Conservation (phyloP, 1,284 basidiomycete species). For the Leccinum pachyderme region DNA sequence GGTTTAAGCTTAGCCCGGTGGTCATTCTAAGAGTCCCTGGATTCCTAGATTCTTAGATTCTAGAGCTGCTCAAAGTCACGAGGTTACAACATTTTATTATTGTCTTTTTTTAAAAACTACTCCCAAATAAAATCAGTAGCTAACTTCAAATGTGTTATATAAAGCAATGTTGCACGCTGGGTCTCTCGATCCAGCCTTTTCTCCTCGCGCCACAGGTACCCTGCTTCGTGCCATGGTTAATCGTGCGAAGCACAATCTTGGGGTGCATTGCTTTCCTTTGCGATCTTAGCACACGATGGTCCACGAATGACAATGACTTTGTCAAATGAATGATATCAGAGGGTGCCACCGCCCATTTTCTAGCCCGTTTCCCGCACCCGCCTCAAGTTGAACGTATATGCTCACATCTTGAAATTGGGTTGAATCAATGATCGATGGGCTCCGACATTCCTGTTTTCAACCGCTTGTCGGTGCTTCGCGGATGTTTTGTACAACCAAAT, state of each 20-base stretch:
- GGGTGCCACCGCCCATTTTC: neutral
- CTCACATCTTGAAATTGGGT: neutral
- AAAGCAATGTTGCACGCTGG: neutral
- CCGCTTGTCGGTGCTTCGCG: neutral
- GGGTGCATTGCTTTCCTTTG: neutral
- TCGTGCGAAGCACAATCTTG: neutral
- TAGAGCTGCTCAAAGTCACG: neutral
- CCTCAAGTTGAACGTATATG: neutral
- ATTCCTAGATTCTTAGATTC: too few relatives aligned
- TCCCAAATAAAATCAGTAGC: neutral
- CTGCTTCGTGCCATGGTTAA: neutral
- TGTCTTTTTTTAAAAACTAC: neutral
- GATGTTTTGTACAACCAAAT: neutral
- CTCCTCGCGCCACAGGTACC: neutral
- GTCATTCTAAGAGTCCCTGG: neutral
- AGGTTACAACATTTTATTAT: neutral
- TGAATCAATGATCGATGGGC: neutral
- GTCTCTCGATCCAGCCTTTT: neutral
- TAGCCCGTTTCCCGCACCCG: neutral
- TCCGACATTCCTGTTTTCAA: neutral
- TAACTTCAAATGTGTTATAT: neutral
- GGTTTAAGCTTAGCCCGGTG: neutral
- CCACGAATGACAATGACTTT: neutral
- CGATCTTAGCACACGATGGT: neutral
- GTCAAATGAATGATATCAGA: neutral